Conservation (phyloP, 2,329 filamentous ascomycete species). For the Aspergillus phoenicis region DNA sequence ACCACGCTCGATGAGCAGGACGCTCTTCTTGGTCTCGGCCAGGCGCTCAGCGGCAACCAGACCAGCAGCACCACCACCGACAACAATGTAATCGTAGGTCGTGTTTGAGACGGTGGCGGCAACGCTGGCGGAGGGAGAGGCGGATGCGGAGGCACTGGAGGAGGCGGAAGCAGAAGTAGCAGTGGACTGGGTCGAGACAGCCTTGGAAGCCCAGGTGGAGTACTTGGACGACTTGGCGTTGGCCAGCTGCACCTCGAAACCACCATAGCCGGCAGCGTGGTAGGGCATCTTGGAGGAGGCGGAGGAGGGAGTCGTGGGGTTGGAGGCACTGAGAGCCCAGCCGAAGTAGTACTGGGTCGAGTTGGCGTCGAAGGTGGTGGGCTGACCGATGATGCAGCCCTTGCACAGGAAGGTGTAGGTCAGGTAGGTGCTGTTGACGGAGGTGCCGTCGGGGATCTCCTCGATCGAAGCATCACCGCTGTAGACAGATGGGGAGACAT, state of each 20-base stretch:
- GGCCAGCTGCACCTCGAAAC: slow-evolving; percentile 18
- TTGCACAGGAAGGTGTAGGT: slow-evolving; percentile 25
- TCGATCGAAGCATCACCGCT: slow-evolving; percentile 16
- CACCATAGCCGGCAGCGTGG: slow-evolving; percentile 21
- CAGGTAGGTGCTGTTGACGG: slow-evolving; percentile 22
- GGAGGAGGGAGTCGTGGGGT: slow-evolving; percentile 18
- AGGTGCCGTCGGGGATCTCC: slow-evolving; percentile 20
- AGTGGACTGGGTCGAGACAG: slow-evolving; percentile 8
- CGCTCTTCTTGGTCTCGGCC: slow-evolving; percentile 22
- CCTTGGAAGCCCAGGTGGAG: slow-evolving; percentile 21
- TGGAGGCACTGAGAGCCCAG: slow-evolving; percentile 21
- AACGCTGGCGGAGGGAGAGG: slow-evolving; percentile 13
- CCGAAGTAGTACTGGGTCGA: slow-evolving; percentile 20
- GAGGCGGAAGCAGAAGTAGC: slow-evolving; percentile 12
- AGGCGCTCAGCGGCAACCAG: slow-evolving; percentile 25
- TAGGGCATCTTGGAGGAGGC: slow-evolving; percentile 17
- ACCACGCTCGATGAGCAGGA: slow-evolving; percentile 25
- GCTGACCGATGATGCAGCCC: slow-evolving; percentile 18
- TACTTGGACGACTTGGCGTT: slow-evolving; percentile 22
- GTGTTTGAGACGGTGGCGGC: slow-evolving; percentile 18
- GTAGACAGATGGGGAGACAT: slow-evolving; percentile 17
- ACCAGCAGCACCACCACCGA: slow-evolving; percentile 25
- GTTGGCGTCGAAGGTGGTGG: slow-evolving; percentile 18
- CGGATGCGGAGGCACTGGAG: slow-evolving; percentile 8
- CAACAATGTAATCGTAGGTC: slow-evolving; percentile 28